phyloP scores from a whole-genome alignment of 257 asterid genomes.

The Gardenia jasminoides region DNA sequence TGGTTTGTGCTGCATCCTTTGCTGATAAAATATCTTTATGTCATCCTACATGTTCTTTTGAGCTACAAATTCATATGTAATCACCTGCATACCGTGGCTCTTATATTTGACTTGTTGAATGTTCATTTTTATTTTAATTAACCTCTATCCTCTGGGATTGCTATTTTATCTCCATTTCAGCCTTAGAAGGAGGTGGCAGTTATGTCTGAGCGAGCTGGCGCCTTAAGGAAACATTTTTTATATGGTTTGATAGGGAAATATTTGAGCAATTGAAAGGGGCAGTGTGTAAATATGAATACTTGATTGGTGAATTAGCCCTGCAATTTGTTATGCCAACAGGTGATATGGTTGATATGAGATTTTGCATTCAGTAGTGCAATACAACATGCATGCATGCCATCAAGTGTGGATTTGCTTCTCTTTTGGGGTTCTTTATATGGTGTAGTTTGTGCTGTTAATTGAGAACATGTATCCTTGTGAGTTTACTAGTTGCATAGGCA shows the following conservation, averaged over 20 bases:
- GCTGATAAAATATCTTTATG: not conserved
- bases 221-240: conserved; percentile 36
- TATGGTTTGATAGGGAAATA: conserved; percentile 69
- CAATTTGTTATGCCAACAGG: conserved; percentile 1
- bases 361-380: conserved; percentile 3
- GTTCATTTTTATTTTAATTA: conserved; percentile 32
- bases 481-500: not conserved
- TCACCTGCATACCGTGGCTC: not conserved
- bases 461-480: not conserved
- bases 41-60: not conserved
- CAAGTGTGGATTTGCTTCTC: not conserved
- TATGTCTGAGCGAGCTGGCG: conserved; percentile 59
- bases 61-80: not conserved
- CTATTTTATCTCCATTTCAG: conserved; percentile 49
- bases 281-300: conserved; percentile 2
- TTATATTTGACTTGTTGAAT: conserved; percentile 12
- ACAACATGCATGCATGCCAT: not conserved
- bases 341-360: conserved; percentile 4
- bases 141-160: conserved; percentile 38
- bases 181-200: conserved; percentile 55
- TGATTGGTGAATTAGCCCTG: conserved; percentile 12
- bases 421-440: no score
- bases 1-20: not conserved
- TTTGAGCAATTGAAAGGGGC: conserved; percentile 37
- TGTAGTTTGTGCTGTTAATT: not conserved